Conservation (phyloP, 768 basidiomycete genomes). For the Psilocybe sp. region DNA sequence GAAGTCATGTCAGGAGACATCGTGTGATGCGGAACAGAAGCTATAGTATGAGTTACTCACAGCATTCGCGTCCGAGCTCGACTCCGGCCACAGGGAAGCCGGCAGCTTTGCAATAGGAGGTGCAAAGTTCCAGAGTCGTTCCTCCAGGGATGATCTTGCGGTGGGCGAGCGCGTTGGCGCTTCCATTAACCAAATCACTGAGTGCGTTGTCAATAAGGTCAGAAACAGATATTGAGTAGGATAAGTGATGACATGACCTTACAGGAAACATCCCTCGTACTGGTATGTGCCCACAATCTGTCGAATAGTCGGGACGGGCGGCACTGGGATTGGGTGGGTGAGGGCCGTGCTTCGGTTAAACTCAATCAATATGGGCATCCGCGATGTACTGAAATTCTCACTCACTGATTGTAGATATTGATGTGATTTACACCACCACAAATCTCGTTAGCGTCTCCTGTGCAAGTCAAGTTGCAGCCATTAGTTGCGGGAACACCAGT, state of each 20-base stretch:
- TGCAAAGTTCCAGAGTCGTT: constrained; percentile 12
- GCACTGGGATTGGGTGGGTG: background rate
- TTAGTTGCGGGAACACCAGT: constrained; percentile 37
- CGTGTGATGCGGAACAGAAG: background rate
- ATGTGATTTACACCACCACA: constrained; percentile 51
- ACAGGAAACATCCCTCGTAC: constrained; percentile 15
- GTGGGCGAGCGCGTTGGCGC: constrained; percentile 5
- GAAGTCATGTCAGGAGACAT: background rate
- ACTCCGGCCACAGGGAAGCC: constrained; percentile 14
- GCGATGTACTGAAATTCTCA: background rate
- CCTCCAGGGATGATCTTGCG: constrained; percentile 8
- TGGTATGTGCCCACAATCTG: constrained; percentile 9
- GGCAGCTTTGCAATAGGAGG: constrained; percentile 7
- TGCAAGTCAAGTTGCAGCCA: constrained; percentile 54
- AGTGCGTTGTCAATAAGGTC: background rate
- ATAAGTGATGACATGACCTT: background rate
- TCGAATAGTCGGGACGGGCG: constrained; percentile 7
- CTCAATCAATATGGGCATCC: background rate
- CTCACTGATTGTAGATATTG: constrained; percentile 8
- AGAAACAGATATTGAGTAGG: background rate
- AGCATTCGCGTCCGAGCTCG: constrained; percentile 15
- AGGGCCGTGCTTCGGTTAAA: background rate
- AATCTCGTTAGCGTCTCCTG: constrained; percentile 49
- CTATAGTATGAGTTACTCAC: constrained; percentile 2
- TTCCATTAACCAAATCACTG: constrained; percentile 13